phyloP scores from a whole-genome alignment of 2,329 filamentous ascomycete species.

The Paraconiothyrium sp. region DNA sequence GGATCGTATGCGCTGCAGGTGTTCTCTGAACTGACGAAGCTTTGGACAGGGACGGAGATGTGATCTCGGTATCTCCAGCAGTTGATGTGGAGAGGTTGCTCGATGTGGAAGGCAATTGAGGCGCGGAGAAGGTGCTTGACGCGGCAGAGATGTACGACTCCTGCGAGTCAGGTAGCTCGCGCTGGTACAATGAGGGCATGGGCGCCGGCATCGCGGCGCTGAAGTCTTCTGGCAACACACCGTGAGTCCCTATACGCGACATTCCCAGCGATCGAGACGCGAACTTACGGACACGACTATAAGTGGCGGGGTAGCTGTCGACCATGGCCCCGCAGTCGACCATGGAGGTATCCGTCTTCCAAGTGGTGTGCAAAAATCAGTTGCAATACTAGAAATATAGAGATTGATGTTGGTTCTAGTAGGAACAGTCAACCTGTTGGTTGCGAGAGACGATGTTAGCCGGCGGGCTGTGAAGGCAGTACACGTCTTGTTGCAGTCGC shows the following conservation, averaged over 20 bases:
- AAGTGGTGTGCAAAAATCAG: slow-evolving; percentile 13
- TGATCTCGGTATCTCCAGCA: slow-evolving; percentile 41
- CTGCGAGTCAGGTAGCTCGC: slow-evolving; percentile 40
- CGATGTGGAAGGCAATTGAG: slow-evolving; percentile 41
- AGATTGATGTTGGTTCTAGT: background rate
- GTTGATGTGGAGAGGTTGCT: slow-evolving; percentile 47
- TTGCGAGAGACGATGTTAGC: slow-evolving; percentile 22
- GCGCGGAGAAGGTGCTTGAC: slow-evolving; percentile 46
- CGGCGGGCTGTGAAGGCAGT: slow-evolving; percentile 15
- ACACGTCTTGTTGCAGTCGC: slow-evolving; percentile 29
- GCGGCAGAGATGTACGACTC: slow-evolving; percentile 45
- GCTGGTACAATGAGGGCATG: slow-evolving; percentile 21
- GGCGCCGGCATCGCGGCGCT: slow-evolving; percentile 23
- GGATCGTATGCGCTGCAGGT: slow-evolving; percentile 30
- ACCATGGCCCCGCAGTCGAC: slow-evolving; percentile 20
- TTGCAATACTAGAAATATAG: slow-evolving; percentile 2
- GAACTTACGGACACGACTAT: slow-evolving; percentile 31
- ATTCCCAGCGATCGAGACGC: slow-evolving; percentile 30
- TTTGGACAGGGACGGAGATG: slow-evolving; percentile 39
- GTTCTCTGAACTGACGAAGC: slow-evolving; percentile 56
- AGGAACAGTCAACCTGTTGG: slow-evolving; percentile 20
- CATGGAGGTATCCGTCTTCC: slow-evolving; percentile 17
- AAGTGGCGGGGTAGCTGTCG: slow-evolving; percentile 25
- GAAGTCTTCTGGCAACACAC: slow-evolving; percentile 31
- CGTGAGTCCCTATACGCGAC: slow-evolving; percentile 29